Conservation (phyloP, 306 rosid species). For the Arachis hypogaea region DNA sequence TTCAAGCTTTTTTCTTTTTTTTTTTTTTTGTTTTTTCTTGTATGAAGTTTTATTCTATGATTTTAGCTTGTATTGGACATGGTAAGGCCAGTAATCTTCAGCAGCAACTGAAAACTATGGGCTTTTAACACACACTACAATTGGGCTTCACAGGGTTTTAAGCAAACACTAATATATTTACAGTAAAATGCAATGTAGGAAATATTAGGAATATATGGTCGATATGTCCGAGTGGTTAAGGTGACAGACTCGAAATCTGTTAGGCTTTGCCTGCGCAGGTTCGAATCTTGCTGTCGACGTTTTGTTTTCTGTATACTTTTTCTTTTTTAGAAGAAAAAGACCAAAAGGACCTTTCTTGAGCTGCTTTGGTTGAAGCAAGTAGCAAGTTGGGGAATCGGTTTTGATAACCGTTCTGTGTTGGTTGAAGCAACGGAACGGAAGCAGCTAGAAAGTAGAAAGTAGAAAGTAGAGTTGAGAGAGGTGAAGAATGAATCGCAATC, state of each 20-base stretch:
- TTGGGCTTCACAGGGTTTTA: not conserved
- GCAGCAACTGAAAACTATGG: not conserved
- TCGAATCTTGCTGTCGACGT: constrained; percentile 78
- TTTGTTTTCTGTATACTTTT: too few relatives aligned
- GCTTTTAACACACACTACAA: not conserved
- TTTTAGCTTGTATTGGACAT: not conserved
- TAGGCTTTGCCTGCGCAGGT: constrained; percentile 83
- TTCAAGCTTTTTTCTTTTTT: too few relatives aligned
- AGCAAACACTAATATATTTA: too few relatives aligned
- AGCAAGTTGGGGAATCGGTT: not conserved
- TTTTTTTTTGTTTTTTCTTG: too few relatives aligned
- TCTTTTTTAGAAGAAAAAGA: not conserved
- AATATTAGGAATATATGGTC: not conserved
- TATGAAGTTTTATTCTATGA: too few relatives aligned
- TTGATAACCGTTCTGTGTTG: too few relatives aligned
- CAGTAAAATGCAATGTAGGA: too few relatives aligned
- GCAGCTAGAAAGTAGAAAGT: too few relatives aligned
- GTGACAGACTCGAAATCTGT: constrained; percentile 85
- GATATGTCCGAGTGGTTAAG: constrained; percentile 85
- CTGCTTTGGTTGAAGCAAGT: too few relatives aligned
- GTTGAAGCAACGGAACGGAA: not conserved
- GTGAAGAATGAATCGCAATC: too few relatives aligned
- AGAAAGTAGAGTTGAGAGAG: too few relatives aligned
- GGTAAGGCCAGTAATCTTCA: not conserved
- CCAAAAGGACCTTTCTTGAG: not conserved